These are phyloP conservation scores for Eimeria tenella DNA, from an alignment of 169 alveolate genomes.

Conservation along the genomic window DNA sequence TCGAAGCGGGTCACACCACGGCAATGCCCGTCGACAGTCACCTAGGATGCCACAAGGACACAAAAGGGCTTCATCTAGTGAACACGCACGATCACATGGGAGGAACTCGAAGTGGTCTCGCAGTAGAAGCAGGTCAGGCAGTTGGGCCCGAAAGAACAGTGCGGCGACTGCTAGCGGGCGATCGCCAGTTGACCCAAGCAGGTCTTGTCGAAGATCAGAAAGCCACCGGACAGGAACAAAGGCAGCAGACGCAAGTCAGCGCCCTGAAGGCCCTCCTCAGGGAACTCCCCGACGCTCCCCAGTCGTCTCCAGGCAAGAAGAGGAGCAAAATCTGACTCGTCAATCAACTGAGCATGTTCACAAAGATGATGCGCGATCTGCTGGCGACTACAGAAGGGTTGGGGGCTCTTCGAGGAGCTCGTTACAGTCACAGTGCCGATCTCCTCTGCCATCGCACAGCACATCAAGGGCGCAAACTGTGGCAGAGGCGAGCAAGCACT, in stretches of 20 bases:
- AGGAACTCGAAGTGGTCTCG: slow-evolving; percentile 46
- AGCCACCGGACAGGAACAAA: slow-evolving; percentile 11
- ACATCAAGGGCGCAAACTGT: background rate
- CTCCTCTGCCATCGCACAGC: slow-evolving; percentile 17
- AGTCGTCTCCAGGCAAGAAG: background rate
- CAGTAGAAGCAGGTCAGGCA: slow-evolving; percentile 60
- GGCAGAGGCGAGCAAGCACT: slow-evolving; percentile 8
- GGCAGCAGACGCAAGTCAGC: slow-evolving; percentile 14
- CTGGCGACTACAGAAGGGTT: slow-evolving; percentile 25
- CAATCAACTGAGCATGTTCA: slow-evolving; percentile 17
- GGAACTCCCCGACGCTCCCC: background rate
- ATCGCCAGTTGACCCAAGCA: background rate
- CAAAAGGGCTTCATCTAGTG: background rate
- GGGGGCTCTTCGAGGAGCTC: slow-evolving; percentile 30
- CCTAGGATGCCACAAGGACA: background rate
- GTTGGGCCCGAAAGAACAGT: background rate
- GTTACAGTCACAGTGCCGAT: background rate
- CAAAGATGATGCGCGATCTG: background rate
- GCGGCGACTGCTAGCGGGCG: slow-evolving; percentile 12
- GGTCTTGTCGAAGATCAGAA: slow-evolving; percentile 47
- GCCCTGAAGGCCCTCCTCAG: background rate
- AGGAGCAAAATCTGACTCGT: background rate
- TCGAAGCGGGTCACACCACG: slow-evolving; percentile 50
- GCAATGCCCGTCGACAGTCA: slow-evolving; percentile 20
- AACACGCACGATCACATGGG: slow-evolving; percentile 9